Percentiles rank a stretch among this genome's conserved stretches.
Evolutionary conservation across 352 stramenopile species (phyloP).

Genomic region (Phytophthora vignae): DNA sequence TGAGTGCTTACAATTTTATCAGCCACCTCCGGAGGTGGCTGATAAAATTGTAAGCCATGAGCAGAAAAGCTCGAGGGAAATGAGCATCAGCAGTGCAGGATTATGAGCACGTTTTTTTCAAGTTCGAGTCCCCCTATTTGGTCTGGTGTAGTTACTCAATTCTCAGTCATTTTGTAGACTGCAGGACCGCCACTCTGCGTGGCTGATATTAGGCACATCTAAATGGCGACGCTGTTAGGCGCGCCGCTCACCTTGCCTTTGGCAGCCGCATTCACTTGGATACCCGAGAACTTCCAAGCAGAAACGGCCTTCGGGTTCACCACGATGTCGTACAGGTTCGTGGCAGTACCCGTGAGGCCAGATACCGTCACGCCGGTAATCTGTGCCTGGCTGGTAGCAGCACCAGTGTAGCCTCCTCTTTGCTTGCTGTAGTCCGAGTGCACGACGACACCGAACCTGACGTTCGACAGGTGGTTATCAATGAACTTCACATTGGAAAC

Average conservation of each 20-base stretch:
- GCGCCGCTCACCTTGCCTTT: slow-evolving; percentile 27
- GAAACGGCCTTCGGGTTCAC: slow-evolving; percentile 35
- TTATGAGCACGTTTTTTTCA: no score
- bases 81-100: no score
- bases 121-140: no score
- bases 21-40: no score
- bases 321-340: slow-evolving; percentile 38
- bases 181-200: not conserved
- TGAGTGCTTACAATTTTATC: no score
- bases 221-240: slow-evolving; percentile 22
- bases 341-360: slow-evolving; percentile 24
- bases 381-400: slow-evolving; percentile 7
- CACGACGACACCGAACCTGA: slow-evolving; percentile 7
- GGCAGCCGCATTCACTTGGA: slow-evolving; percentile 16
- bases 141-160: not conserved
- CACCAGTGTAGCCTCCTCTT: slow-evolving; percentile 9
- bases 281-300: slow-evolving; percentile 35
- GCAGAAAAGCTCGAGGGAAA: no score
- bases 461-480: slow-evolving; percentile 7
- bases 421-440: slow-evolving; percentile 23
- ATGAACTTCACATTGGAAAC: slow-evolving; percentile 25
- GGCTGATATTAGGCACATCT: not conserved
- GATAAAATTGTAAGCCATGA: no score
- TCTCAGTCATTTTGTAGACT: not conserved
- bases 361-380: slow-evolving; percentile 17